Conservation (phyloP, 768 basidiomycete genomes). For the Suillus lakei region DNA sequence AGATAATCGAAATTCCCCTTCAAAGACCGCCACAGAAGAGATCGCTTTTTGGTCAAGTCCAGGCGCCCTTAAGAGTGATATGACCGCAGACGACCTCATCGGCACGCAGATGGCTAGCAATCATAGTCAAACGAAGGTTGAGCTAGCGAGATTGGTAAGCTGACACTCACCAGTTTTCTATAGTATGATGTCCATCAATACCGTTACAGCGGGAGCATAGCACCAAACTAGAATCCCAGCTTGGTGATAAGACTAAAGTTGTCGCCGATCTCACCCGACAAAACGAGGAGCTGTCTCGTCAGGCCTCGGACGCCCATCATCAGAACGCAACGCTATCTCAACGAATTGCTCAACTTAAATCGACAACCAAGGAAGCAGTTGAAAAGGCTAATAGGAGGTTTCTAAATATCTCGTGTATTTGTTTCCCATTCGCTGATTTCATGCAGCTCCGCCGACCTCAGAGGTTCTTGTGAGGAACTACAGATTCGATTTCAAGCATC, state of each 20-base stretch:
- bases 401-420: background rate
- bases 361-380: slow-evolving; percentile 19
- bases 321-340: slow-evolving; percentile 3
- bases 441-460: slow-evolving; percentile 34
- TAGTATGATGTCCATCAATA: background rate
- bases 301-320: background rate
- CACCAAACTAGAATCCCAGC: slow-evolving; percentile 21
- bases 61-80: background rate
- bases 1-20: slow-evolving; percentile 13
- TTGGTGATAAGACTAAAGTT: slow-evolving; percentile 23
- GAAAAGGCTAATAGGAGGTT: slow-evolving; percentile 25
- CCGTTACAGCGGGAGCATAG: slow-evolving; percentile 23
- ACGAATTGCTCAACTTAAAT: background rate
- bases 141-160: slow-evolving; percentile 20
- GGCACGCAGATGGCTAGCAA: slow-evolving; percentile 8
- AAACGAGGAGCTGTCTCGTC: slow-evolving; percentile 14
- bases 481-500: slow-evolving; percentile 29
- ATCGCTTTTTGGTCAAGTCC: background rate
- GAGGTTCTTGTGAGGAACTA: slow-evolving; percentile 33
- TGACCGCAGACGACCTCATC: slow-evolving; percentile 9
- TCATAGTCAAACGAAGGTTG: slow-evolving; percentile 13
- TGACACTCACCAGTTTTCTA: background rate
- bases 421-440: background rate
- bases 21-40: slow-evolving; percentile 16
- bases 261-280: slow-evolving; percentile 15